phyloP scores from a whole-genome alignment of 208 protist species.

The Acanthamoeba healyi region DNA sequence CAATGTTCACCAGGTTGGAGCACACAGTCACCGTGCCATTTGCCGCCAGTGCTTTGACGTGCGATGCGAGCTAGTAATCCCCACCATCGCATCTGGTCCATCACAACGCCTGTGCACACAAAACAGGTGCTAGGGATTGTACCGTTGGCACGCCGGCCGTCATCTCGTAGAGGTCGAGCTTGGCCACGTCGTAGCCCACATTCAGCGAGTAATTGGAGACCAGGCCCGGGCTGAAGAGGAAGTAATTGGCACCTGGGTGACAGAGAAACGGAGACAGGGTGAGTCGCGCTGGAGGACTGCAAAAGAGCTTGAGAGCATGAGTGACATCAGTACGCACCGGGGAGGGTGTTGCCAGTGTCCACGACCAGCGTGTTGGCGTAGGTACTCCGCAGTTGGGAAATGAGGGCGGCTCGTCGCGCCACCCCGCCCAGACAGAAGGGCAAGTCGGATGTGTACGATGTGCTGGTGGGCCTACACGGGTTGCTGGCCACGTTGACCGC shows the following conservation, averaged over 20 bases:
- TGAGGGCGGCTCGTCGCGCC: neutral
- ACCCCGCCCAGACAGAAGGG: neutral
- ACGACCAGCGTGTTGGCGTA: neutral
- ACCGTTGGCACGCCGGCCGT: neutral
- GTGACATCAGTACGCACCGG: neutral
- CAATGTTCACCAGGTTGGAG: neutral
- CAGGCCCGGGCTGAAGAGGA: neutral
- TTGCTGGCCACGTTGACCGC: conserved; percentile 20
- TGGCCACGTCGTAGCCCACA: neutral
- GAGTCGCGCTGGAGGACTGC: too few species aligned
- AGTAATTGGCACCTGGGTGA: neutral
- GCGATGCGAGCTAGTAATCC: too few species aligned
- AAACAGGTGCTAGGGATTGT: too few species aligned
- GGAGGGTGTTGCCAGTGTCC: conserved; percentile 4
- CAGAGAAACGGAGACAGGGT: too few species aligned
- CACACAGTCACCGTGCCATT: neutral
- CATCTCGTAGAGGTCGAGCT: conserved; percentile 46
- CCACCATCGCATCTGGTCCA: too few species aligned
- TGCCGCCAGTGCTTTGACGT: neutral
- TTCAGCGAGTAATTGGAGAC: neutral
- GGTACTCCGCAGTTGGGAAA: neutral
- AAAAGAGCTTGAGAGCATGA: neutral
- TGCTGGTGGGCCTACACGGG: neutral
- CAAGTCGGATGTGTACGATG: neutral
- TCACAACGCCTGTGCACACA: too few species aligned